Evolutionary conservation across 164 flowering plant species (phyloP).

Genomic region (Taxillus chinensis): DNA sequence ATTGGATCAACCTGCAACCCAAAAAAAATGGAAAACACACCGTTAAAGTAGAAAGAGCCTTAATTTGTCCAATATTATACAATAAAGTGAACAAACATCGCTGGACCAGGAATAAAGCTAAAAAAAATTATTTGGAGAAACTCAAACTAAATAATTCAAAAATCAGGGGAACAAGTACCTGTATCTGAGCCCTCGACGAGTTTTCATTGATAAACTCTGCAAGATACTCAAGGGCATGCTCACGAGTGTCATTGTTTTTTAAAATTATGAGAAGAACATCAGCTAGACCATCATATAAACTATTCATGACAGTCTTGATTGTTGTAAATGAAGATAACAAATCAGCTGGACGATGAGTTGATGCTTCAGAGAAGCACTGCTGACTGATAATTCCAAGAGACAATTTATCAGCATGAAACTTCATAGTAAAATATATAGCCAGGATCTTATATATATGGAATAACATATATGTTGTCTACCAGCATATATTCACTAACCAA

Average conservation of each 20-base stretch:
- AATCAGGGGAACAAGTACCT: conserved; percentile 33
- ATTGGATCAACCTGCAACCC: conserved; percentile 71
- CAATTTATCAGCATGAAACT: neutral
- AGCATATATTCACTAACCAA: no score
- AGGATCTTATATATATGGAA: no score
- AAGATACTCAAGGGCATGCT: conserved; percentile 72
- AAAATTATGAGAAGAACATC: conserved; percentile 71
- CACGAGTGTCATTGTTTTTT: conserved; percentile 68
- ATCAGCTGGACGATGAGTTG: conserved; percentile 81
- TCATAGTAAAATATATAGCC: neutral
- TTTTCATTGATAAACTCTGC: conserved; percentile 82
- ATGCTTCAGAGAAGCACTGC: conserved; percentile 82
- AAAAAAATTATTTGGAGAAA: neutral
- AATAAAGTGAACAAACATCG: no score
- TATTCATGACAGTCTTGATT: conserved; percentile 78
- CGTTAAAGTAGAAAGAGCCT: neutral
- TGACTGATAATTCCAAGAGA: conserved; percentile 35
- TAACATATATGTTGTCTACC: no score
- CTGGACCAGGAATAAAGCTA: no score
- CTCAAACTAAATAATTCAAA: neutral
- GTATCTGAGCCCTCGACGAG: conserved; percentile 81
- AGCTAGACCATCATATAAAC: conserved; percentile 59
- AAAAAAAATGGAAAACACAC: conserved; percentile 6
- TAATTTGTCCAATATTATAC: neutral
- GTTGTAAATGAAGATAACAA: conserved; percentile 77